Conservation (phyloP, 1,284 basidiomycete genomes). For the Malassezia sympodialis region DNA sequence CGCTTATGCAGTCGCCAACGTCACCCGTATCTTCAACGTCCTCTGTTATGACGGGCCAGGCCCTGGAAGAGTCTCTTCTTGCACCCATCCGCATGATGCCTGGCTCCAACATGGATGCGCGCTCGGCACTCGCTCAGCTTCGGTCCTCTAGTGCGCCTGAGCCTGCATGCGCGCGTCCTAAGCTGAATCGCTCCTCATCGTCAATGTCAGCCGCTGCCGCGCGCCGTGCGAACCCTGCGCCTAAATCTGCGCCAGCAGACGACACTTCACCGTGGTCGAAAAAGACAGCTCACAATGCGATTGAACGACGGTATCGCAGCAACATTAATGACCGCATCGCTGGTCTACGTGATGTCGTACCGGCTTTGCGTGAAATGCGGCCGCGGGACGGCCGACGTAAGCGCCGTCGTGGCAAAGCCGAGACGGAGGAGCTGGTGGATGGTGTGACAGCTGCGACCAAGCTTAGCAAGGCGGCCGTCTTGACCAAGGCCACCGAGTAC, state of each 20-base stretch:
- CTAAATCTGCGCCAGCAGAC: background rate
- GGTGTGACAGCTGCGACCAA: constrained; percentile 46
- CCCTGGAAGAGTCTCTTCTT: background rate
- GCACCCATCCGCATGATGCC: constrained; percentile 1
- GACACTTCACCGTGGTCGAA: constrained; percentile 14
- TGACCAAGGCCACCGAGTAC: constrained; percentile 46
- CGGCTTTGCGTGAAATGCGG: constrained; percentile 56
- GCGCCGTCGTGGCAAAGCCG: constrained; percentile 25
- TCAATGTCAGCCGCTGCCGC: background rate
- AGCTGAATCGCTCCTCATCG: background rate
- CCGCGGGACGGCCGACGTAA: constrained; percentile 28
- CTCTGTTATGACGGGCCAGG: background rate
- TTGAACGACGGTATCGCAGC: constrained; percentile 45
- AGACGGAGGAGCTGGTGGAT: constrained; percentile 40
- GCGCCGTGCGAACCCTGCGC: background rate
- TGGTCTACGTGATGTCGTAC: constrained; percentile 61
- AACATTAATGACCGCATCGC: constrained; percentile 47
- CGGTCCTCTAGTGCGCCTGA: background rate
- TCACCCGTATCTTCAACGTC: background rate
- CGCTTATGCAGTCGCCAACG: background rate
- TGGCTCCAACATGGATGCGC: constrained; percentile 1
- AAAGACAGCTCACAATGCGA: constrained; percentile 45
- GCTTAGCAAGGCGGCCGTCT: constrained; percentile 46
- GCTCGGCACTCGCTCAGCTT: background rate
- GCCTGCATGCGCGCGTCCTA: background rate